Evolutionary conservation across 139 green algal genomes (phyloP), one percentile per base, ranked within the genome.

Genomic region (Chlorella sp.): DNA sequence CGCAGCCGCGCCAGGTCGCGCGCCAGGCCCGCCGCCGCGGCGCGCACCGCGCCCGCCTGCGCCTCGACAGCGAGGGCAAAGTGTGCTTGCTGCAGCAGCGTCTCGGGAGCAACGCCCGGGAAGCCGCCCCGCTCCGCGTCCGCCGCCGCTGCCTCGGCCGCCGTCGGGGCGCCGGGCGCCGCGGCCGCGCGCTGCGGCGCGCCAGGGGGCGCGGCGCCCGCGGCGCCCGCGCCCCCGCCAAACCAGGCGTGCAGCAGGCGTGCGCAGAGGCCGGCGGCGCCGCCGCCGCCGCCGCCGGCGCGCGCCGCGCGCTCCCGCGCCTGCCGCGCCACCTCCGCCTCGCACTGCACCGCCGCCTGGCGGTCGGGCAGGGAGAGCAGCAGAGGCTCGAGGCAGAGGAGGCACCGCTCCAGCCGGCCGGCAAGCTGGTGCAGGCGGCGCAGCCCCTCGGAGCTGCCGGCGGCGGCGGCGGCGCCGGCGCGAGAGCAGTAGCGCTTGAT

Each of bases 61-160:
- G 67, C 53, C 38, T 77, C 51, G 46, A 82, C 50, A 15, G 76
- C 76, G 14, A 53, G 29, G 0, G 56, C 67, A 74, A 70, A 82
- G 25, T 76, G 76, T 21, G 46, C 50, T 51, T 82, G 76, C 60
- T 60, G 72, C 46, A 68, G 61, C 45, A 78, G 61, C 35, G 36
- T 43, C 15, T 60, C 61, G 21, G 9, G 23, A 40, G 50, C 11
- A 21, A 74, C 31, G 3, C 40, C 48, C 29, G 21, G 27, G 4
- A 73, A 31, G 21, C 29, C 27, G 0, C 36, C 36, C 63, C 71
- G 36, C 3, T 25, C 61, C 11, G 70, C 50, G n/a, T 65, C 21
- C 38, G 31, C 31, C 31, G n/a, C 33, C 40, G 40, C 42, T 21
- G 58, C 70, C 42, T 71, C 36, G 12, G 46, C 19, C 21, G 25